Conservation (phyloP, 2,329 filamentous ascomycete genomes). For the Hirsutella thompsonii region DNA sequence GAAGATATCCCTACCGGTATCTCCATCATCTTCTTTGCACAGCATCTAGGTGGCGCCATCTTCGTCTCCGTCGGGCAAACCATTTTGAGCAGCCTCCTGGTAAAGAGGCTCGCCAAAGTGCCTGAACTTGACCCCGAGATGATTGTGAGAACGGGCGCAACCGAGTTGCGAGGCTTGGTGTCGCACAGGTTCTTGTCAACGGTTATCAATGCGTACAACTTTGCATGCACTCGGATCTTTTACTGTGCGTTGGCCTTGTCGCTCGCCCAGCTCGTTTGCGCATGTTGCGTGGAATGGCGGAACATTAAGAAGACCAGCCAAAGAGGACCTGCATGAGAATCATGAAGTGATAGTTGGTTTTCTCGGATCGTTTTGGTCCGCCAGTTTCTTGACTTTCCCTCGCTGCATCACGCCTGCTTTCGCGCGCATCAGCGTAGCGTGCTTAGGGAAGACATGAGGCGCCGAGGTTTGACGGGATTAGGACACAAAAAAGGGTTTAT, state of each 20-base stretch:
- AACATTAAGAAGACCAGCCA: constrained; percentile 42
- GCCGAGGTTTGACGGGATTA: too few relatives aligned
- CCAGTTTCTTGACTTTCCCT: too few relatives aligned
- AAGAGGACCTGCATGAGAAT: too few relatives aligned
- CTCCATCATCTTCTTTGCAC: constrained; percentile 45
- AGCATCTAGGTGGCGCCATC: constrained; percentile 52
- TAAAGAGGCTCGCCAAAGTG: constrained; percentile 22
- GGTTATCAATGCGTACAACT: constrained; percentile 53
- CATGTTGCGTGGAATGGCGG: constrained; percentile 51
- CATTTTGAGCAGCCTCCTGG: constrained; percentile 53
- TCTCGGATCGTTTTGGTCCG: too few relatives aligned
- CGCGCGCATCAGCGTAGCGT: too few relatives aligned
- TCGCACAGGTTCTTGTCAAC: constrained; percentile 31
- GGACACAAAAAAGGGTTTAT: too few relatives aligned
- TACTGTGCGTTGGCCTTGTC: constrained; percentile 46
- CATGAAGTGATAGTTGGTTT: too few relatives aligned
- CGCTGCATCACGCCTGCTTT: too few relatives aligned
- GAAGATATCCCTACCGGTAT: constrained; percentile 37
- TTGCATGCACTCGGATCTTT: constrained; percentile 48
- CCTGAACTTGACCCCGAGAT: constrained; percentile 27
- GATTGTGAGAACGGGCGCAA: constrained; percentile 40
- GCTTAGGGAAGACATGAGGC: too few relatives aligned
- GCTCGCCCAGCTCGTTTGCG: constrained; percentile 40
- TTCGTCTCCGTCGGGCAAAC: constrained; percentile 53
- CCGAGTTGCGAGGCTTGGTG: constrained; percentile 43